Evolutionary conservation across 371 early-diverging fungal genomes (phyloP).

Genomic region (Mortierella sp.): DNA sequence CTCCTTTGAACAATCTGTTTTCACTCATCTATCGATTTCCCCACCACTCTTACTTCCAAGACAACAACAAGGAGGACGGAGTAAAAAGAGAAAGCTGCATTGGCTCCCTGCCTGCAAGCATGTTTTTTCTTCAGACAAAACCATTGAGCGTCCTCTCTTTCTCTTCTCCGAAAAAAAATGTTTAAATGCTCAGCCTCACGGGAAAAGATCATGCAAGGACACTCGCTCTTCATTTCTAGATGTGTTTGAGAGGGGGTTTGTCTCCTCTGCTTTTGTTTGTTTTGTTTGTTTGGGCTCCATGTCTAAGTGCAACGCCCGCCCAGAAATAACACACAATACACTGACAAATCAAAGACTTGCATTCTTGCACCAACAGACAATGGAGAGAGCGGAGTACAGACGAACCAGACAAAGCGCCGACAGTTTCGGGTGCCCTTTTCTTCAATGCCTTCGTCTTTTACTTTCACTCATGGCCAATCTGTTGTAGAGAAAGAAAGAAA

Average conservation of each 20-base stretch:
- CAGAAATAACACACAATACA: background rate
- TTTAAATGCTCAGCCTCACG: background rate
- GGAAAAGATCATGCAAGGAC: background rate
- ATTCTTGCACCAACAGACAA: background rate
- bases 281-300: background rate
- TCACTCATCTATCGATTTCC: too few species aligned
- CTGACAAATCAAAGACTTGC: constrained; percentile 10
- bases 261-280: background rate
- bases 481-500: background rate
- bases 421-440: background rate
- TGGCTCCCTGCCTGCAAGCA: too few species aligned
- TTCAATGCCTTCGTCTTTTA: background rate
- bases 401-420: background rate
- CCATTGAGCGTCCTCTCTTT: too few species aligned
- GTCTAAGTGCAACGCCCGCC: constrained; percentile 4
- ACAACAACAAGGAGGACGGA: too few species aligned
- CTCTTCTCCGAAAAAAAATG: background rate
- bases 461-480: background rate
- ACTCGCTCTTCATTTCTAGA: background rate
- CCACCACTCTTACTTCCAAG: too few species aligned
- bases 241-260: background rate
- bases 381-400: background rate
- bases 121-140: too few species aligned
- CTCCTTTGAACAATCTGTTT: too few species aligned
- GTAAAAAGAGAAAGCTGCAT: too few species aligned